These are phyloP conservation scores for Camellia japonica DNA, from an alignment of 148 eudicot genomes.

Conservation along the genomic window DNA sequence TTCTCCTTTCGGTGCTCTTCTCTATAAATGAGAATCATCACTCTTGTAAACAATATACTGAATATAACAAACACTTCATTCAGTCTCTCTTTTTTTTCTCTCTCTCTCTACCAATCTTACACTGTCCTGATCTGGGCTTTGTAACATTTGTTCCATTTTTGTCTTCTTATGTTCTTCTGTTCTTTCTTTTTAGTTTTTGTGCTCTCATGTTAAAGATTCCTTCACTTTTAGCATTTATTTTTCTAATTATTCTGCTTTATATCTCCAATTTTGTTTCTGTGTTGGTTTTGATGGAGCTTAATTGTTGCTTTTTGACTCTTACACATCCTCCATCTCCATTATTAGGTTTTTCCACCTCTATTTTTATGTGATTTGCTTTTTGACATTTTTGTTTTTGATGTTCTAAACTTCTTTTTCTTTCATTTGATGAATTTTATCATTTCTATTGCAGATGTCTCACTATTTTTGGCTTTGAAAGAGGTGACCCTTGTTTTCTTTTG, in stretches of 20 bases:
- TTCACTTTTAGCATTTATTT: not conserved
- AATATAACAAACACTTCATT: no score
- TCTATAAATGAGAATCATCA: no score
- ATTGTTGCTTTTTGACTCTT: not conserved
- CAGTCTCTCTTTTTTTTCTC: no score
- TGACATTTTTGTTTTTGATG: not conserved
- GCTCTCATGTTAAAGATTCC: not conserved
- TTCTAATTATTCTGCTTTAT: slow-evolving; percentile 7
- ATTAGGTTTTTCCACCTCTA: not conserved
- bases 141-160: not conserved
- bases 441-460: not conserved
- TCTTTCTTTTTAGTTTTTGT: not conserved
- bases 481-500: not conserved
- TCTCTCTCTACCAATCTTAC: no score
- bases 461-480: not conserved
- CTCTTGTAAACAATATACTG: no score
- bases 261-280: not conserved
- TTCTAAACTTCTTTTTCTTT: not conserved
- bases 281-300: slow-evolving; percentile 1
- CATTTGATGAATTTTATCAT: not conserved
- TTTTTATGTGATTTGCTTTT: not conserved
- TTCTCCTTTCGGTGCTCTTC: no score
- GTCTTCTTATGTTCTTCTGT: not conserved
- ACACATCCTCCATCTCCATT: not conserved
- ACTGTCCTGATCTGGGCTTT: not conserved